Evolutionary conservation across 176 grass and related monocot genomes (phyloP).

Genomic region (Bromus sterilis): DNA sequence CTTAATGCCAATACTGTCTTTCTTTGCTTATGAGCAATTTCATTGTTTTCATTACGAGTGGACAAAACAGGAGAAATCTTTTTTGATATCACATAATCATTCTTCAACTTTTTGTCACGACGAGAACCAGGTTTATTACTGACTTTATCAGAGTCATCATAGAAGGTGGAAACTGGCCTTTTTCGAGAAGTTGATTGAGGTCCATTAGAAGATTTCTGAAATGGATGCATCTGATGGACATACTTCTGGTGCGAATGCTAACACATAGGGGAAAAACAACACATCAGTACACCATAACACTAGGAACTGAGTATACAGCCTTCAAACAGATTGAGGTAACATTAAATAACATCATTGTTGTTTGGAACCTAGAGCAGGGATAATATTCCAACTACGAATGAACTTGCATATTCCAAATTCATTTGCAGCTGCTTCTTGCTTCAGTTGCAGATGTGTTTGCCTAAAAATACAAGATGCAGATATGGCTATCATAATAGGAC

Average conservation of each 20-base stretch:
- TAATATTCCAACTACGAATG: not conserved
- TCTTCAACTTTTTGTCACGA: not conserved
- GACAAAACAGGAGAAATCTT: not conserved
- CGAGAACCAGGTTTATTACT: not conserved
- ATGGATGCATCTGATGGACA: constrained; percentile 2
- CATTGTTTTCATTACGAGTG: not conserved
- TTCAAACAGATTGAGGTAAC: not conserved
- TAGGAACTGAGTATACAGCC: not conserved
- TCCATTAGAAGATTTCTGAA: constrained; percentile 22
- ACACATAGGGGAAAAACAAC: not conserved
- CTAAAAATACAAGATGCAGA: not conserved
- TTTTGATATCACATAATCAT: not conserved
- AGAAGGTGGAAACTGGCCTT: not conserved
- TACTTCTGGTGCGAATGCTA: not conserved
- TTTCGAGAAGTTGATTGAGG: not conserved
- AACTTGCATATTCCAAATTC: not conserved
- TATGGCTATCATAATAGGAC: not conserved
- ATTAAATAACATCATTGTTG: not conserved
- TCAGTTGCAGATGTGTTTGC: not conserved
- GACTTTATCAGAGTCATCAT: not conserved
- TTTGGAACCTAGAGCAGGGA: not conserved
- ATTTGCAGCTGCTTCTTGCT: not conserved
- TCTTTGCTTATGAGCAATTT: not conserved
- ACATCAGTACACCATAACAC: not conserved
- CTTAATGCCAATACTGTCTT: constrained; percentile 9